Evolutionary conservation across 345 rosid species (phyloP).

Genomic region (Cochlearia excelsa): DNA sequence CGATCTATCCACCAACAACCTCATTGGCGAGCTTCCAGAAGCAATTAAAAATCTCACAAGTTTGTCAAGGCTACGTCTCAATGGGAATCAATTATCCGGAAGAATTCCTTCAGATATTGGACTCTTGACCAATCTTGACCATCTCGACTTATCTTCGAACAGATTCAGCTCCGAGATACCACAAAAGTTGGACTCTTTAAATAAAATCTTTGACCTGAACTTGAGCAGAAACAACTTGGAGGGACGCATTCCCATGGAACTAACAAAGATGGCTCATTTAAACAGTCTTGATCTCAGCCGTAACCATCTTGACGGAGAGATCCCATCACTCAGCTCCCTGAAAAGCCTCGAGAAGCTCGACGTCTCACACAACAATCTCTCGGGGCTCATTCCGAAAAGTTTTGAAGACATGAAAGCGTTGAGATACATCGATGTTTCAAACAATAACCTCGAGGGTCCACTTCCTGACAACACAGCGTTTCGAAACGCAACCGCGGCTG

Average conservation of each 20-base stretch:
- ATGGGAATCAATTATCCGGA: not conserved
- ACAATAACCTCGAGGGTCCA: slow-evolving; percentile 1
- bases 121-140: not conserved
- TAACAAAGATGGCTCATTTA: not conserved
- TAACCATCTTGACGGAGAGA: not conserved
- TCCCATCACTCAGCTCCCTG: not conserved
- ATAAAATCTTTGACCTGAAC: not conserved
- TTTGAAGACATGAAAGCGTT: not conserved
- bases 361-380: not conserved
- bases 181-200: not conserved
- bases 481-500: not conserved
- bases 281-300: not conserved
- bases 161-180: not conserved
- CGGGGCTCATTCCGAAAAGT: not conserved
- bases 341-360: slow-evolving; percentile 3
- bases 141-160: not conserved
- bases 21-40: not conserved
- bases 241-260: not conserved
- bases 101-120: not conserved
- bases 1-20: not conserved
- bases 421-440: not conserved
- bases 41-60: not conserved
- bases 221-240: not conserved
- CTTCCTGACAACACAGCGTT: not conserved
- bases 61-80: not conserved